These are phyloP conservation scores for Mrakia blollopis DNA, from an alignment of 768 basidiomycete genomes.

Conservation along the genomic window DNA sequence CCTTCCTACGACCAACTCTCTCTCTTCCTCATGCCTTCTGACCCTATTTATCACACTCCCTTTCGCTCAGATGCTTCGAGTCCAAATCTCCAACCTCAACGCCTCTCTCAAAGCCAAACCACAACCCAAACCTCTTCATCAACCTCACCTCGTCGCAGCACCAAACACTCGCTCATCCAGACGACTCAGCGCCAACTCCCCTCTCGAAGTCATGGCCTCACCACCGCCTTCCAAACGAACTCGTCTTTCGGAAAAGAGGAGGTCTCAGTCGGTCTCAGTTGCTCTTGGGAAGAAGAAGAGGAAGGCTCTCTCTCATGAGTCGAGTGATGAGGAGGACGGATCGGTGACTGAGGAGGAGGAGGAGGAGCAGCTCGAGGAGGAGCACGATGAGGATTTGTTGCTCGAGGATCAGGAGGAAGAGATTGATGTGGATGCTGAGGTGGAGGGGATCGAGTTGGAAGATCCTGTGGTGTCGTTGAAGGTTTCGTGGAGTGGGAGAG, in stretches of 20 bases:
- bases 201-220: neutral
- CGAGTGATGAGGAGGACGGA: neutral
- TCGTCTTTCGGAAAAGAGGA: neutral
- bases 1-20: neutral
- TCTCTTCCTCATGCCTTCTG: neutral
- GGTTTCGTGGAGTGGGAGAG: neutral
- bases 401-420: neutral
- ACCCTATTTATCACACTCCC: no score
- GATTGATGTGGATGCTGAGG: no score
- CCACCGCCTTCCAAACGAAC: neutral
- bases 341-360: no score
- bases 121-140: neutral
- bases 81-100: neutral
- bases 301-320: neutral
- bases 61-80: neutral
- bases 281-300: neutral
- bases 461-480: no score
- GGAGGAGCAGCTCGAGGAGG: neutral
- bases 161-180: neutral
- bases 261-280: neutral
- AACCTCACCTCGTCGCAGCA: neutral
- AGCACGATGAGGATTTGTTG: neutral
- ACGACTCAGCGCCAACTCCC: neutral
- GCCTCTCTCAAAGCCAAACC: neutral
- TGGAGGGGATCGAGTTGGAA: no score